These are phyloP conservation scores for Porphyrellus sp. DNA, from an alignment of 1,284 basidiomycete genomes.

Conservation along the genomic window DNA sequence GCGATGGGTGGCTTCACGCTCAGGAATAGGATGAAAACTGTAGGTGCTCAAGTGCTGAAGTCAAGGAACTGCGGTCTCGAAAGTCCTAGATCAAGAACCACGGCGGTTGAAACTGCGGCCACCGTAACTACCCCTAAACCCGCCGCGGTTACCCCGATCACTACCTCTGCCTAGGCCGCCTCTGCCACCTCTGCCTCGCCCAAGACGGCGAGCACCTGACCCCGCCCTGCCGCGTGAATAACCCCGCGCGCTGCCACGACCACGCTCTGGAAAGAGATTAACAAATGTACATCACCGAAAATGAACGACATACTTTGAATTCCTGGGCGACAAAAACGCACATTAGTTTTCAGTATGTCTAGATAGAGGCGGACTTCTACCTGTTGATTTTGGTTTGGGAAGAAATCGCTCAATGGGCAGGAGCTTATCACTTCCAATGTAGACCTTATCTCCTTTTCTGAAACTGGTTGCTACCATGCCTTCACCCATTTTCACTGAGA, in stretches of 20 bases:
- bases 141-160: slow-evolving; percentile 44
- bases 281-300: neutral
- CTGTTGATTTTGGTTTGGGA: slow-evolving; percentile 88
- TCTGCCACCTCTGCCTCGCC: slow-evolving; percentile 40
- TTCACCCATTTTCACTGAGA: slow-evolving; percentile 96
- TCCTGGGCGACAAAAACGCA: slow-evolving; percentile 32
- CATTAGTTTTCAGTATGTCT: slow-evolving; percentile 4
- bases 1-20: too few species aligned
- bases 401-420: slow-evolving; percentile 96
- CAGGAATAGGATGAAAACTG: too few species aligned
- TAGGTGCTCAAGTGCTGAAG: too few species aligned
- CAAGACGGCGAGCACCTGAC: slow-evolving; percentile 48
- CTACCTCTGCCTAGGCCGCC: slow-evolving; percentile 33
- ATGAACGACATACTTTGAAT: slow-evolving; percentile 45
- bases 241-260: slow-evolving; percentile 43
- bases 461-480: slow-evolving; percentile 96
- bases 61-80: too few species aligned
- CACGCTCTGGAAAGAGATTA: slow-evolving; percentile 48
- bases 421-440: slow-evolving; percentile 94
- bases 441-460: slow-evolving; percentile 97
- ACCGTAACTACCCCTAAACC: slow-evolving; percentile 42
- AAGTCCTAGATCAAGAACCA: slow-evolving; percentile 45
- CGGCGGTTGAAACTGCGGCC: slow-evolving; percentile 44
- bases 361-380: slow-evolving; percentile 38
- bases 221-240: slow-evolving; percentile 42